A percentile compares a stretch with the other conserved stretches of the same genome.
Conservation (phyloP, 345 rosid genomes). For the Heritiera littoralis region DNA sequence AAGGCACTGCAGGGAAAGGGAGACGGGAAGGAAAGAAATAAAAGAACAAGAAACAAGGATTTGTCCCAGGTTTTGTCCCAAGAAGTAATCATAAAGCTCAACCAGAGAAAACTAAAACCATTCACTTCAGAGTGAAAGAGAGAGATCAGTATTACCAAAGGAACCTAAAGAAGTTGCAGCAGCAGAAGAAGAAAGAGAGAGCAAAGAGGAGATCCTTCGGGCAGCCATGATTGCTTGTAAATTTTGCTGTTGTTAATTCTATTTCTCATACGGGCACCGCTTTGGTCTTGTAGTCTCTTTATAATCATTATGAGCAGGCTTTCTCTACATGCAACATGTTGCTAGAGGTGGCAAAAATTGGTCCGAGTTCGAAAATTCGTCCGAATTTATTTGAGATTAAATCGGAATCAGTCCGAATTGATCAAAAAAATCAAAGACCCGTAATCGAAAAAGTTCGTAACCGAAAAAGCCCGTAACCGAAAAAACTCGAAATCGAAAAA, state of each 20-base stretch:
- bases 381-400: too few relatives aligned
- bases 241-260: neutral
- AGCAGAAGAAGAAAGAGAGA: slow-evolving; percentile 8
- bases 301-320: neutral
- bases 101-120: neutral
- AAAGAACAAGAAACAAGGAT: neutral
- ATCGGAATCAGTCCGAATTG: too few relatives aligned
- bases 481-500: too few relatives aligned
- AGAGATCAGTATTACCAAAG: too few relatives aligned
- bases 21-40: neutral
- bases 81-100: neutral
- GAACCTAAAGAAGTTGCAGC: too few relatives aligned
- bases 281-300: neutral
- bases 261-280: neutral
- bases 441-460: too few relatives aligned
- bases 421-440: too few relatives aligned
- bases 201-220: slow-evolving; percentile 19
- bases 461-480: too few relatives aligned
- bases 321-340: neutral
- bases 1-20: too few relatives aligned
- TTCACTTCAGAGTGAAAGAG: neutral
- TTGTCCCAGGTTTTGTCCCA: neutral
- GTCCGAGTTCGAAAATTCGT: too few relatives aligned
- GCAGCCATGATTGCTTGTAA: slow-evolving; percentile 13
- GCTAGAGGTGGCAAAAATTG: too few relatives aligned